Conservation (phyloP, 331 rosid species). For the Cydonia oblonga region DNA sequence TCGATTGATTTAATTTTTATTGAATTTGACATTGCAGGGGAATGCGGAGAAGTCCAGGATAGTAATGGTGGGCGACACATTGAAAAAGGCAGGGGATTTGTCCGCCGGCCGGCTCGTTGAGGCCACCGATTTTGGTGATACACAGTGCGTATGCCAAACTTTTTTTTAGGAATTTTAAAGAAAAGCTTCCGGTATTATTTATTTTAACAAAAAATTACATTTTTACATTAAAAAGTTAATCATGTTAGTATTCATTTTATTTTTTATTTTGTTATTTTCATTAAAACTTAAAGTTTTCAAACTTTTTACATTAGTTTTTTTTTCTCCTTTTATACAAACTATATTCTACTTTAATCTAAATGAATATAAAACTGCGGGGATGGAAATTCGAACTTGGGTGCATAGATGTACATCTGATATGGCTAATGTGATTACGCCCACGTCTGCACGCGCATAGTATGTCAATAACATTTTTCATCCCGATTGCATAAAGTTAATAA, state of each 20-base stretch:
- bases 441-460: constrained; percentile 11
- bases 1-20: neutral
- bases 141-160: neutral
- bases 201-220: no score
- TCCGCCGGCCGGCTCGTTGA: constrained; percentile 41
- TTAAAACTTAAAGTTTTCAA: no score
- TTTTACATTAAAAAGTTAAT: no score
- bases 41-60: constrained; percentile 91
- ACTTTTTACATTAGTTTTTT: fast-evolving
- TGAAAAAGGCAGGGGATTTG: constrained; percentile 70
- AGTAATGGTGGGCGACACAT: constrained; percentile 85
- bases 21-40: constrained; percentile 34
- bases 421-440: neutral
- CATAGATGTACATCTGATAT: neutral
- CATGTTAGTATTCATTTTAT: no score
- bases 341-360: no score
- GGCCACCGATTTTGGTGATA: constrained; percentile 51
- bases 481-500: neutral
- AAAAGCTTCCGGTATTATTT: no score
- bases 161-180: no score
- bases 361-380: no score
- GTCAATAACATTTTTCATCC: neutral
- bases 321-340: no score
- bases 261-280: no score
- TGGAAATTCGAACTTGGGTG: neutral